These are phyloP conservation scores for Coemansia sp. DNA, from an alignment of 192 early-diverging fungal species.

Conservation along the genomic window DNA sequence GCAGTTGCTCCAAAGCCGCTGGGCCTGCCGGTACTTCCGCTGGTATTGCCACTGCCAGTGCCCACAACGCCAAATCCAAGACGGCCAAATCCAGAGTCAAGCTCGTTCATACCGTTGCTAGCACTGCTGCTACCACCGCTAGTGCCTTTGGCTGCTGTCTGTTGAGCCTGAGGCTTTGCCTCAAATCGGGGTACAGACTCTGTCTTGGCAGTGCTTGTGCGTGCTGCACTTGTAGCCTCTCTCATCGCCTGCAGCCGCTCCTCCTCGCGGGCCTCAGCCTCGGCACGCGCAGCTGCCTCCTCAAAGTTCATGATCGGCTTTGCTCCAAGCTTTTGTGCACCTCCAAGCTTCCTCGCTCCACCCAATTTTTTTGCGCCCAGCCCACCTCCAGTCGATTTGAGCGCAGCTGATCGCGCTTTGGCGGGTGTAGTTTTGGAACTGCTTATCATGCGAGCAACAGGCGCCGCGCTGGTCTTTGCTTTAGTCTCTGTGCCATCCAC, in stretches of 20 bases:
- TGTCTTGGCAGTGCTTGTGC: not conserved
- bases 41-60: not conserved
- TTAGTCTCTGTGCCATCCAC: constrained; percentile 1
- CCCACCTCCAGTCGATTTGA: constrained; percentile 30
- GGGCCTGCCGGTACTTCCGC: constrained; percentile 13
- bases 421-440: constrained; percentile 6
- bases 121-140: not conserved
- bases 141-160: not conserved
- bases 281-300: constrained; percentile 83
- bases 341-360: constrained; percentile 72
- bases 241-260: constrained; percentile 54
- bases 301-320: constrained; percentile 83
- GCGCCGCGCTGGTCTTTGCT: constrained; percentile 12
- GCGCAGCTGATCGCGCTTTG: constrained; percentile 22
- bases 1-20: constrained; percentile 58
- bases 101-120: constrained; percentile 45
- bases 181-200: not conserved
- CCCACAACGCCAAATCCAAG: constrained; percentile 59
- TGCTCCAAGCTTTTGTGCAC: constrained; percentile 74
- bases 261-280: constrained; percentile 74
- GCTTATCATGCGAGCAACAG: constrained; percentile 34
- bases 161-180: not conserved
- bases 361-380: constrained; percentile 47
- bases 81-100: constrained; percentile 68
- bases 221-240: constrained; percentile 18